Base-by-base conservation (phyloP, 2,329 filamentous ascomycete species). In the Diaporthe amygdali region DNA sequence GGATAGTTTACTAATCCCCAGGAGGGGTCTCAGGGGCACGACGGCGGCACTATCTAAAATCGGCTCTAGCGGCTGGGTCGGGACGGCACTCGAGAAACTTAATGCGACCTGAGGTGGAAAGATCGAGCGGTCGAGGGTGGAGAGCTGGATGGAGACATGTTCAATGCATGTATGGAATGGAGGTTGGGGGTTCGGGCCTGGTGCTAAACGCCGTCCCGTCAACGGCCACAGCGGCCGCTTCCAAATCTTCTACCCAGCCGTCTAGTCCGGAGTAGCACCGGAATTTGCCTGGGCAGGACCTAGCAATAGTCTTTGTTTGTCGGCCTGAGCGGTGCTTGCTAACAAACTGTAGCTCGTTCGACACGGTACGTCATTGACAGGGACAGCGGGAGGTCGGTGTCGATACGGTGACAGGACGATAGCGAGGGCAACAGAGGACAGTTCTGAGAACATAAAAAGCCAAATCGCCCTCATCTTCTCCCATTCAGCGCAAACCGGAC, bases 311-410 rank as follows among this genome's bases (percentile, higher is more conserved):
- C n/a, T 49, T n/a, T n/a, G n/a, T n/a, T 12, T 15, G 9, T 47
- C 20, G 46, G 59, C 25, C 59, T 49, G 30, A 64, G 30, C 59
- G 59, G 30, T 37, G 41, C 27, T 4, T 49, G 5, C 41, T 15
- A 27, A 49, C 5, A 44, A 30, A n/a, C 41, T 44, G n/a, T 7
- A 64, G 44, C 30, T 64, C 59, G n/a, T 25, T n/a, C 30, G 44
- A 17, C 20, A 5, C 59, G 3, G 46, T 68, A 56, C 51, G 66
- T 56, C 66, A 68, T 49, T 56, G 66, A 68, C 37, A 68, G 30
- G 51, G 51, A 27, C 39, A 68, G 52, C 32, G n/a, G 17, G 44
- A 55, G 39, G 30, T 68, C 2, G 41, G 27, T 32, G 27, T 34
- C 30, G 32, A 68, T 46, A 39, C 9, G 66, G 20, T 2, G 32